These are phyloP conservation scores for Spergularia azorica DNA, from an alignment of 179 eudicot genomes.

Conservation along the genomic window DNA sequence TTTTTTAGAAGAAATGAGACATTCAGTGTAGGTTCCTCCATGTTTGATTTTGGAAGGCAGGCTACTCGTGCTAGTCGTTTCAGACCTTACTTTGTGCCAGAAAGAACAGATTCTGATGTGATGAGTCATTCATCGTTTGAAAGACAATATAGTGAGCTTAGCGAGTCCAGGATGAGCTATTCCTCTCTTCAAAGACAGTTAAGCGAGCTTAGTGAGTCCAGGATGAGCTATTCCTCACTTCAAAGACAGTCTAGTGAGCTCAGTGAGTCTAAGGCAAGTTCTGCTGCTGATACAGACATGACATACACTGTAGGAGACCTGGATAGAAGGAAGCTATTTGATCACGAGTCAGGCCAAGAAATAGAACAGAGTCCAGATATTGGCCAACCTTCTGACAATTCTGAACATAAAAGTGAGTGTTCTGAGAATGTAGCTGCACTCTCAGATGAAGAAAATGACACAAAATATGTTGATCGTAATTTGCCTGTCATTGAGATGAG, in stretches of 20 bases:
- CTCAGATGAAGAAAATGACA: constrained; percentile 37
- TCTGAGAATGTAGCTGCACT: constrained; percentile 44
- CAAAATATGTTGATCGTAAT: constrained; percentile 29
- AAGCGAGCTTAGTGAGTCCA: constrained; percentile 76
- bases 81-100: constrained; percentile 79
- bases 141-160: constrained; percentile 72
- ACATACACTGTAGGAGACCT: constrained; percentile 42
- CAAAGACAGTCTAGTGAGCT: constrained; percentile 48
- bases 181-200: constrained; percentile 56
- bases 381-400: constrained; percentile 41
- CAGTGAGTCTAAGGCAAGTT: constrained; percentile 45
- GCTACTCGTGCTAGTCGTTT: constrained; percentile 40
- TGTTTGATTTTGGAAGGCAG: constrained; percentile 54
- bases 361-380: constrained; percentile 34
- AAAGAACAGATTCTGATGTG: constrained; percentile 55
- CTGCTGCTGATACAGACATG: constrained; percentile 60
- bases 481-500: constrained; percentile 38
- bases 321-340: constrained; percentile 48
- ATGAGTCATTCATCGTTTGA: constrained; percentile 60
- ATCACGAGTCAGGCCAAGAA: constrained; percentile 43
- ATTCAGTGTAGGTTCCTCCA: constrained; percentile 67
- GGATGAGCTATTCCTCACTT: constrained; percentile 45
- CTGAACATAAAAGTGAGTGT: constrained; percentile 65
- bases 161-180: constrained; percentile 65
- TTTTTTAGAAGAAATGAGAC: constrained; percentile 80